Evolutionary conservation across 1,284 basidiomycete genomes (phyloP), one percentile per base, ranked within the genome.

Genomic region (Sporisorium reilianum): DNA sequence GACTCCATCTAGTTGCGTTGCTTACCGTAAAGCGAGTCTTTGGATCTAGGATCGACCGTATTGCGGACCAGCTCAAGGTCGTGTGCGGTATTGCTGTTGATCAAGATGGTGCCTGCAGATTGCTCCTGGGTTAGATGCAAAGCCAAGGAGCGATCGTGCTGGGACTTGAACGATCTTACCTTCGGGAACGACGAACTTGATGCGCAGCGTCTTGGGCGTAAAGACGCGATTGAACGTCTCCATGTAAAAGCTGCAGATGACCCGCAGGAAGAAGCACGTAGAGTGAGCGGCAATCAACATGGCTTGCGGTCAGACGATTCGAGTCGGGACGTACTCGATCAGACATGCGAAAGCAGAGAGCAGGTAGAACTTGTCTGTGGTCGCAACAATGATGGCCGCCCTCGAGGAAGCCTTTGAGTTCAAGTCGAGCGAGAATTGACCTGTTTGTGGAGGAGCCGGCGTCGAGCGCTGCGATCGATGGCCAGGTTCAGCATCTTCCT

Each of bases 81-180:
- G 50, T 89, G 89, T 1, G 90, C 92, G 0, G 92, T 93, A 62
- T 95, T 94, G 0, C 90, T 88, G 81, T 97, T 95, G 75, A 98
- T 92, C 88, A 96, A 89, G 91, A 97, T 93, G 0, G 93, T 95
- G 0, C 94, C 67, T 70, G 49, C 23, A 40, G 25, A 28, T 36
- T 30, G 34, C 12, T 18, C 14, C 10, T 34, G 1, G 12, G 20
- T 38, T 34, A 51, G 14, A 5, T 23, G 16, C n/a, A 18, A n/a
- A 23, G 11, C 20, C 14, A 26, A n/a, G 34, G 18, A 14, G 5
- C 25, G 16, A 28, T 18, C 14, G 2, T 12, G 16, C 3, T 7
- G 12, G 16, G 30, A 14, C n/a, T n/a, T 18, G n/a, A n/a, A 10
- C 23, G 11, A 38, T 30, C 49, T 57, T 46, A 45, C 64, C 89